These are phyloP conservation scores for Phytophthora hibernalis DNA, from an alignment of 352 stramenopile species.

Conservation along the genomic window DNA sequence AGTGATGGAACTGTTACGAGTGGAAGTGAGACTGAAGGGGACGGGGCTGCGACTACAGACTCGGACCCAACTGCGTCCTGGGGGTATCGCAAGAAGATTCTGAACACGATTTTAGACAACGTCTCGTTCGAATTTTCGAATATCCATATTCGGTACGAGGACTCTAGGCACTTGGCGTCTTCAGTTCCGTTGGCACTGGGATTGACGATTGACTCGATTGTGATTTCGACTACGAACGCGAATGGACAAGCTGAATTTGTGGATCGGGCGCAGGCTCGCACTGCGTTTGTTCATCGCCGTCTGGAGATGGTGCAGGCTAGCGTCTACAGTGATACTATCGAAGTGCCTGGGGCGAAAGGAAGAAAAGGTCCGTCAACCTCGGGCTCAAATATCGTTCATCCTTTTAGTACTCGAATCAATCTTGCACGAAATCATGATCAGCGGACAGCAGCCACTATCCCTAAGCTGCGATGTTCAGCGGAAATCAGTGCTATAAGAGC, in stretches of 20 bases:
- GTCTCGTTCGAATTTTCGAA: slow-evolving; percentile 84
- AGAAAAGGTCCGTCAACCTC: slow-evolving; percentile 20
- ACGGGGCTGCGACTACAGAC: slow-evolving; percentile 3
- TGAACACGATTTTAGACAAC: slow-evolving; percentile 87
- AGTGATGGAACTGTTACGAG: slow-evolving; percentile 39
- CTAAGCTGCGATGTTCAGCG: slow-evolving; percentile 69
- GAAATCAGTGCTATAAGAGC: slow-evolving; percentile 75
- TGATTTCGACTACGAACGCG: slow-evolving; percentile 77
- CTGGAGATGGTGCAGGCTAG: slow-evolving; percentile 66
- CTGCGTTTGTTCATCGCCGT: slow-evolving; percentile 82
- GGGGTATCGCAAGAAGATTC: slow-evolving; percentile 83
- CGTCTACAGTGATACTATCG: slow-evolving; percentile 71
- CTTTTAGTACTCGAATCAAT: slow-evolving; percentile 79
- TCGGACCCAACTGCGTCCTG: slow-evolving; percentile 65
- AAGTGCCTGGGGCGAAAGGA: slow-evolving; percentile 10
- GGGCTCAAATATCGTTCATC: slow-evolving; percentile 71
- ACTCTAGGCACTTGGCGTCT: slow-evolving; percentile 68
- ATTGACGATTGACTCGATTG: slow-evolving; percentile 79
- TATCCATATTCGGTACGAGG: slow-evolving; percentile 87
- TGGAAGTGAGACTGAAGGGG: slow-evolving; percentile 24
- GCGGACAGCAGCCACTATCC: slow-evolving; percentile 68
- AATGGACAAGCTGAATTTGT: slow-evolving; percentile 85
- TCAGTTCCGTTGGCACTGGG: slow-evolving; percentile 70
- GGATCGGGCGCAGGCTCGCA: slow-evolving; percentile 77
- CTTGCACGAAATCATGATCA: slow-evolving; percentile 85